Evolutionary conservation across 768 basidiomycete species (phyloP), one percentile per base, ranked within the genome.

Genomic region (Multifurca ochricompacta): DNA sequence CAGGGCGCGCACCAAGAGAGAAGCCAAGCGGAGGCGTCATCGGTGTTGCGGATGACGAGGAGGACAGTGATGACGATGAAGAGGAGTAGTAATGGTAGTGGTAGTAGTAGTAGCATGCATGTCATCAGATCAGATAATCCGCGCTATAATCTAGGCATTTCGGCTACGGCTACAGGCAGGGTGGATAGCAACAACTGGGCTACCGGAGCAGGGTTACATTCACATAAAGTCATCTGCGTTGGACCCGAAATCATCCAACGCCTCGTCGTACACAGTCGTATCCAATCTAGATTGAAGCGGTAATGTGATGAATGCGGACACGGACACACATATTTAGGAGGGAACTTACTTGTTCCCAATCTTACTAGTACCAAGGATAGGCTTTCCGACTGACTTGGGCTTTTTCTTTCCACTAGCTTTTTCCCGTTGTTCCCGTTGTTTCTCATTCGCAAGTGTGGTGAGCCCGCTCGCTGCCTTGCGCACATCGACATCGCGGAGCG

Each of bases 361-460:
- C 70, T 92, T 95, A 19, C 77, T 73, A 16, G 82, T 78, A 2
- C 90, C 92, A 32, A 96, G 70, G 4, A 69, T 78, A 21, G 94
- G 93, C 67, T 89, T 96, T 16, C 74, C 68, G 0, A 77, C 69
- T 6, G 75, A 69, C 71, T 88, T 87, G 41, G 77, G 71, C 73
- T 94, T 94, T 75, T 92, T 95, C 80, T 94, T 96, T 28, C 91
- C 91, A 56, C 81, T 84, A 2, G 82, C 76, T 68, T 87, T 90
- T 32, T 93, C 91, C 59, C 85, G 78, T 62, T 86, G 83, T 66
- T 91, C 91, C 70, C 82, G 89, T 72, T 94, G 90, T 73, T 98
- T 99, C 73, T 94, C 91, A 64, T 95, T 97, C 46, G 92, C 87
- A 6, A 98, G 75, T 3, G 88, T 85, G 14, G 89, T 91, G 51